Percentiles rank a stretch among this genome's conserved stretches.
Evolutionary conservation across 768 basidiomycete species (phyloP).

Genomic region (Boletus vermiculosoides): DNA sequence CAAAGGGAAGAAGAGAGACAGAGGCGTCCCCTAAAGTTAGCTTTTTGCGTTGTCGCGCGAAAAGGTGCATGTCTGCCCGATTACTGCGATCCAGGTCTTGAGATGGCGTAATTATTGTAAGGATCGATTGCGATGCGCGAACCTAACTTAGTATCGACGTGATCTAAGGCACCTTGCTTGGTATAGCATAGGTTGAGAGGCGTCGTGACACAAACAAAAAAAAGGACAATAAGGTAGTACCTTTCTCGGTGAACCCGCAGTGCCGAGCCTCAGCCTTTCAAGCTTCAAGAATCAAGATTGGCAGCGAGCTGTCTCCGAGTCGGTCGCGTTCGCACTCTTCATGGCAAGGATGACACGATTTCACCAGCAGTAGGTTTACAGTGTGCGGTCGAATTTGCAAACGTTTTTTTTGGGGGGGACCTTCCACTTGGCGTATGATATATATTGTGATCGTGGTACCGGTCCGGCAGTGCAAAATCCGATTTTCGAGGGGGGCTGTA

Average conservation of each 20-base stretch:
- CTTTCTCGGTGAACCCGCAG: not conserved
- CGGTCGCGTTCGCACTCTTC: not conserved
- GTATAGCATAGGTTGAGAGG: not conserved
- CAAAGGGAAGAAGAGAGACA: not conserved
- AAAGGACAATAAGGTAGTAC: constrained; percentile 11
- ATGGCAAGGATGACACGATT: not conserved
- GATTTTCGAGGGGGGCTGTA: not conserved
- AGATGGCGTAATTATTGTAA: not conserved
- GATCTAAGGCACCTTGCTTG: not conserved
- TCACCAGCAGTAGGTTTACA: not conserved
- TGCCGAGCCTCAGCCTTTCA: not conserved
- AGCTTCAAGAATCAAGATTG: not conserved
- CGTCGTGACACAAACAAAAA: not conserved
- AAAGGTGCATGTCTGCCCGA: constrained; percentile 5
- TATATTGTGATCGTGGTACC: not conserved
- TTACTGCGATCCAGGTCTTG: not conserved
- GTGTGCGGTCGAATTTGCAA: not conserved
- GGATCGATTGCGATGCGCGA: not conserved
- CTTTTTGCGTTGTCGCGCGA: not conserved
- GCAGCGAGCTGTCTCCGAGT: not conserved
- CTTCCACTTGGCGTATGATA: not conserved
- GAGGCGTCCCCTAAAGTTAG: not conserved
- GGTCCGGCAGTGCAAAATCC: not conserved
- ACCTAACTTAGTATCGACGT: not conserved
- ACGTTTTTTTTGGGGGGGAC: not conserved